A percentile compares a stretch with the other conserved stretches of the same genome.
Evolutionary conservation across 2,329 filamentous ascomycete genomes (phyloP).

Genomic region (Gaeumannomyces tritici): DNA sequence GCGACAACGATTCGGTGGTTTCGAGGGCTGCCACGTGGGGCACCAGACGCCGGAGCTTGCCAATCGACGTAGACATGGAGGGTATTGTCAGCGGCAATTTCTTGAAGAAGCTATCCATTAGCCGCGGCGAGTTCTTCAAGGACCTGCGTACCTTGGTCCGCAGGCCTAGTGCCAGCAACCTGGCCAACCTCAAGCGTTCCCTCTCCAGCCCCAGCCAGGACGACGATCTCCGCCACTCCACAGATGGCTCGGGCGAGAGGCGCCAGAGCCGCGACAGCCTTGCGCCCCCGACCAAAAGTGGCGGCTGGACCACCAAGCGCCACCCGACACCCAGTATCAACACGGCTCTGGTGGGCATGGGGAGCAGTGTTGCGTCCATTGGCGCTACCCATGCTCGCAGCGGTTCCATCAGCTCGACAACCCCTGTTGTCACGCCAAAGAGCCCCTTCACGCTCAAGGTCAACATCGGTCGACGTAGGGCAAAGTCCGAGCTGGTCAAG

Average conservation of each 20-base stretch:
- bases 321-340: constrained; percentile 47
- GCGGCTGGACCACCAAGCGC: constrained; percentile 37
- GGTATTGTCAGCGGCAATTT: constrained; percentile 51
- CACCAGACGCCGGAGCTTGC: constrained; percentile 56
- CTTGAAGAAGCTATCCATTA: constrained; percentile 51
- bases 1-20: constrained; percentile 47
- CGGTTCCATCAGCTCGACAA: constrained; percentile 48
- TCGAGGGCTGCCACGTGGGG: constrained; percentile 62
- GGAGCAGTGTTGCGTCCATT: constrained; percentile 43
- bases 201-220: constrained; percentile 29
- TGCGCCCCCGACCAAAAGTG: constrained; percentile 38
- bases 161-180: constrained; percentile 32
- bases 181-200: constrained; percentile 32
- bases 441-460: constrained; percentile 37
- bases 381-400: constrained; percentile 47
- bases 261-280: constrained; percentile 38
- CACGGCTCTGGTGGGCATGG: constrained; percentile 47
- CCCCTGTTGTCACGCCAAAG: constrained; percentile 28
- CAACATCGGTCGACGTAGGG: constrained; percentile 43
- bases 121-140: constrained; percentile 39
- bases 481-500: constrained; percentile 40
- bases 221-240: constrained; percentile 10
- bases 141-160: constrained; percentile 40
- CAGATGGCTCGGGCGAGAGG: constrained; percentile 20
- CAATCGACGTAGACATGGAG: constrained; percentile 48